Conservation (phyloP, 441 rosid genomes). For the Eutrema salsugineum region DNA sequence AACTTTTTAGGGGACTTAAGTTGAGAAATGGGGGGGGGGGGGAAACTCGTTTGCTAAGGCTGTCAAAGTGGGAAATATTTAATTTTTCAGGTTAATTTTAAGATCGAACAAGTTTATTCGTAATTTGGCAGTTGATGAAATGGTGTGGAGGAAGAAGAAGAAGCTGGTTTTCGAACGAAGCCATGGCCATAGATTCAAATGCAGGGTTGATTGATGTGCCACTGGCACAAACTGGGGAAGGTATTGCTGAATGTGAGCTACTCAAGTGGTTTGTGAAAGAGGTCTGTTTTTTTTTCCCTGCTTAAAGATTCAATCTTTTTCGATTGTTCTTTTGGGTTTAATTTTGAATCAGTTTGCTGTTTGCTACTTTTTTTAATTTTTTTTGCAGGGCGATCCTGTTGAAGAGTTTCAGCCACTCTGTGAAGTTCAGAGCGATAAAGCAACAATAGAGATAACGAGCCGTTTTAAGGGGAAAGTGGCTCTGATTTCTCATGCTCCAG, state of each 20-base stretch:
- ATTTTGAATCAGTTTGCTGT: not conserved
- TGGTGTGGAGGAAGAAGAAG: constrained; percentile 33
- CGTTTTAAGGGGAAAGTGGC: constrained; percentile 78
- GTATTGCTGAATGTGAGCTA: constrained; percentile 93
- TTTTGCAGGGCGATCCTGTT: constrained; percentile 62
- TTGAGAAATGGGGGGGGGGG: not conserved
- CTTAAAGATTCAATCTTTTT: not conserved
- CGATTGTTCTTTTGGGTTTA: not conserved
- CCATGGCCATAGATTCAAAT: constrained; percentile 36
- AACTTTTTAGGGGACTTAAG: not conserved
- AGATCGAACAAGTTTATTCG: not conserved
- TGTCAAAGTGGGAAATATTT: not conserved
- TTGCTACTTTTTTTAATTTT: not conserved
- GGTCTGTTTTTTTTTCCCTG: constrained; percentile 40
- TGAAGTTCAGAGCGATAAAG: constrained; percentile 93
- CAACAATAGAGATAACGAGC: constrained; percentile 85
- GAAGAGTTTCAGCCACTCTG: constrained; percentile 90
- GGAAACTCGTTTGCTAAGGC: not conserved
- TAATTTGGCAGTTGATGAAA: constrained; percentile 11
- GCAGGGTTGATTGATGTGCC: constrained; percentile 67
- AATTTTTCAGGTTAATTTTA: not conserved
- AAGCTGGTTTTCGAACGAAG: constrained; percentile 46
- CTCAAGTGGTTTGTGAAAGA: constrained; percentile 85
- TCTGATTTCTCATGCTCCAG: constrained; percentile 53
- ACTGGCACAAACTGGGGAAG: constrained; percentile 95